phyloP scores from a whole-genome alignment of 2,329 filamentous ascomycete genomes.

The Diaporthe amygdali region DNA sequence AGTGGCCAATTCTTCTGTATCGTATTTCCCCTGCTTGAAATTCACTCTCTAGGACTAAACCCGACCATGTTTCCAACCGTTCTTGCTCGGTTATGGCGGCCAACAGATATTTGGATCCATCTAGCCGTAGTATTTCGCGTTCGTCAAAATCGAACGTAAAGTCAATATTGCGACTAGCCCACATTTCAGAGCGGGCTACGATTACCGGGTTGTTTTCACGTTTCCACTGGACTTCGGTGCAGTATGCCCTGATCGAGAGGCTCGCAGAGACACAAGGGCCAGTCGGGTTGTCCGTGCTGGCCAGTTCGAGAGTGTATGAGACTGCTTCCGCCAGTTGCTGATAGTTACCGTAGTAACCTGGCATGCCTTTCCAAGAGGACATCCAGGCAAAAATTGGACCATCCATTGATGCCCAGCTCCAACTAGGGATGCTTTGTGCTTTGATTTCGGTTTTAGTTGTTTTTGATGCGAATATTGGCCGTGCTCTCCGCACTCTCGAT shows the following conservation, averaged over 20 bases:
- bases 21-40: too few relatives aligned
- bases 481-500: too few relatives aligned
- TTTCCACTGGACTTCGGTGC: neutral
- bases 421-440: neutral
- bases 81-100: neutral
- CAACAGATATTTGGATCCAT: neutral
- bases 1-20: too few relatives aligned
- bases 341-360: neutral
- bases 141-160: neutral
- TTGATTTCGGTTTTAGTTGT: too few relatives aligned
- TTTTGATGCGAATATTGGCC: too few relatives aligned
- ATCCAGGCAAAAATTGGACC: neutral
- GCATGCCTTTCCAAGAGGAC: too few relatives aligned
- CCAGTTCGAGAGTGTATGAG: neutral
- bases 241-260: neutral
- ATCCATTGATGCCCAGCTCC: neutral
- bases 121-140: neutral
- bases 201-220: neutral
- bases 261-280: neutral
- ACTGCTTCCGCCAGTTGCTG: neutral
- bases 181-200: neutral
- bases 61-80: neutral
- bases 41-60: neutral
- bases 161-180: neutral
- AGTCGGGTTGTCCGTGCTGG: neutral